Evolutionary conservation across 768 basidiomycete species (phyloP), one percentile per base, ranked within the genome.

Genomic region (Lactarius akahatsu): DNA sequence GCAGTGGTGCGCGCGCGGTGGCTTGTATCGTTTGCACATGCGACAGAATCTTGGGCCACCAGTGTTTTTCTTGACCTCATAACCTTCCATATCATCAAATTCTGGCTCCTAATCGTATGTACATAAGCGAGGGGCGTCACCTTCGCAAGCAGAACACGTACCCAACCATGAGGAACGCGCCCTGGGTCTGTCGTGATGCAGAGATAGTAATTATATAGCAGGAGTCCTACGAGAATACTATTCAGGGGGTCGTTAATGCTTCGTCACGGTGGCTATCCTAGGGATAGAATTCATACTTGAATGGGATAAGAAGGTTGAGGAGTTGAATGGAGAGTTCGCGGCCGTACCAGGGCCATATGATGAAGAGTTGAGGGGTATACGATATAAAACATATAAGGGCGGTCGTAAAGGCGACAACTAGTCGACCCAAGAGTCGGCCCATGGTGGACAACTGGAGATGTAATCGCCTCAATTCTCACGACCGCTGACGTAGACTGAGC

Each of bases 331-430:
- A 88, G 68, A 92, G 69, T 59, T 77, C 87, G 43, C 83, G 77
- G 47, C 94, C 92, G 73, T 96, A 96, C 93, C 93, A 97, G 26
- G 94, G 94, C 93, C 86, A 86, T 74, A 97, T 86, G 66, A 98
- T 81, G 77, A 91, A 95, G 71, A 94, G 83, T 76, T 98, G 96
- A 2, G 90, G 86, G 7, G 91, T 89, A 75, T 93, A 92, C 2
- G 92, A 85, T 69, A 98, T 94, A 77, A 98, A 98, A 60, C 80
- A 84, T 54, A 94, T 93, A 41, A 94, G 82, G 71, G 80, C 80
- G 60, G 90, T 81, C 66, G 91, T 90, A 71, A 86, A 81, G 71
- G 82, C 80, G 74, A 94, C 88, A 71, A 87, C 78, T 64, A 94
- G 77, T 59, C 83, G 78, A 34, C 87, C 87, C 64, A 87, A 74